These are phyloP conservation scores for Withania somnifera DNA, from an alignment of 305 asterid genomes.

Conservation along the genomic window DNA sequence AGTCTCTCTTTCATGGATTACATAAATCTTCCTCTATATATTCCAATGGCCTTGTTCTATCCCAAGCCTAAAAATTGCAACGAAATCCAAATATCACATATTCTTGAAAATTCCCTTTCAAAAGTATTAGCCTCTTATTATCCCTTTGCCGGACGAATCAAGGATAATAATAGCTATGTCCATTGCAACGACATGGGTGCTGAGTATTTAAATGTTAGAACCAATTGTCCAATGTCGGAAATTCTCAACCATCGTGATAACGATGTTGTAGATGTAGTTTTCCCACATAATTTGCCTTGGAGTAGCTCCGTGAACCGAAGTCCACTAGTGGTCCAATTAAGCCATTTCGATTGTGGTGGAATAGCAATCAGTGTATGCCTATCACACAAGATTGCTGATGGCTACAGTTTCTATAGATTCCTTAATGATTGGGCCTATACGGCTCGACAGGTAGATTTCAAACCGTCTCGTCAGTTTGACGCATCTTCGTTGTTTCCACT, in stretches of 20 bases:
- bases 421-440: slow-evolving; percentile 2
- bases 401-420: not conserved
- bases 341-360: not conserved
- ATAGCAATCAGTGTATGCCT: not conserved
- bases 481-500: not conserved
- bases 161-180: not conserved
- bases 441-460: not conserved
- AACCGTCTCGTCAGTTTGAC: not conserved
- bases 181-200: not conserved
- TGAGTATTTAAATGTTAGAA: not conserved
- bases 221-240: not conserved
- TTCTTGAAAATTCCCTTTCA: not conserved
- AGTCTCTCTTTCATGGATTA: not conserved
- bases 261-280: not conserved
- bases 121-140: not conserved
- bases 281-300: not conserved
- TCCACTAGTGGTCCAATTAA: not conserved
- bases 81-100: not conserved
- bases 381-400: not conserved
- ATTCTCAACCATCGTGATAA: not conserved
- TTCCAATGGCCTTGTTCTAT: not conserved
- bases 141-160: not conserved
- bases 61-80: not conserved
- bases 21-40: not conserved
- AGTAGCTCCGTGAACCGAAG: not conserved